These are phyloP conservation scores for Moesziomyces globuligerus DNA, from an alignment of 1,284 basidiomycete genomes.

Conservation along the genomic window DNA sequence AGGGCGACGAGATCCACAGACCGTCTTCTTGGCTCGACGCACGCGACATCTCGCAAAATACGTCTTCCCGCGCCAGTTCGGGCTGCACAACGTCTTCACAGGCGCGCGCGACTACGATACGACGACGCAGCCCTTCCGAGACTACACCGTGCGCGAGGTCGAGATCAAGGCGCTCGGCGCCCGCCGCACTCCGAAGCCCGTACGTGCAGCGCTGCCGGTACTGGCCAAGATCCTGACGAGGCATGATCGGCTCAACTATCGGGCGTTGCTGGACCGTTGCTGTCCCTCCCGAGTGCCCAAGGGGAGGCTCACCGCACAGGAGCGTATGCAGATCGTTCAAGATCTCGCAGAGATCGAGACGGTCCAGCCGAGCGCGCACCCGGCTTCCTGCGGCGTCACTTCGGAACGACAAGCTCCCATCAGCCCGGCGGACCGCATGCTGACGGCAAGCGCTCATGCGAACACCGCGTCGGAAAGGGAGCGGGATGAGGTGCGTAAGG, in stretches of 20 bases:
- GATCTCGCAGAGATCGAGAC: slow-evolving; percentile 60
- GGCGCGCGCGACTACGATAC: slow-evolving; percentile 37
- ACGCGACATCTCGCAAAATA: slow-evolving; percentile 80
- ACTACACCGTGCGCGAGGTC: slow-evolving; percentile 75
- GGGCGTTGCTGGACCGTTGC: slow-evolving; percentile 73
- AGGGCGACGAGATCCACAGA: background rate
- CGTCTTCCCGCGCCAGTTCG: slow-evolving; percentile 82
- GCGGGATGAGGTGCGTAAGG: background rate
- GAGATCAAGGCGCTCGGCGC: slow-evolving; percentile 73
- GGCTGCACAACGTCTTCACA: slow-evolving; percentile 74
- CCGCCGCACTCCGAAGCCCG: slow-evolving; percentile 77
- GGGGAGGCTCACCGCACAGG: slow-evolving; percentile 34
- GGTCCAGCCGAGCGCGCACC: slow-evolving; percentile 2
- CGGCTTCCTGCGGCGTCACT: background rate
- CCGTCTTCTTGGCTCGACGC: slow-evolving; percentile 32
- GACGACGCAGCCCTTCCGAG: slow-evolving; percentile 68
- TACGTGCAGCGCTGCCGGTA: slow-evolving; percentile 73
- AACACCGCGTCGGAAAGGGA: background rate
- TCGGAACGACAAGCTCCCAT: background rate
- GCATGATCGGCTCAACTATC: slow-evolving; percentile 79
- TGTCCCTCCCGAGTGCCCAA: slow-evolving; percentile 79
- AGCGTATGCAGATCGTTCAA: slow-evolving; percentile 79
- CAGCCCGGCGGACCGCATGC: background rate
- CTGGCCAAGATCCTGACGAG: slow-evolving; percentile 76
- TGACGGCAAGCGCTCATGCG: background rate